A percentile compares a stretch with the other conserved stretches of the same genome.
Conservation (phyloP, 495 filamentous ascomycete genomes). For the Tuber magnatum region DNA sequence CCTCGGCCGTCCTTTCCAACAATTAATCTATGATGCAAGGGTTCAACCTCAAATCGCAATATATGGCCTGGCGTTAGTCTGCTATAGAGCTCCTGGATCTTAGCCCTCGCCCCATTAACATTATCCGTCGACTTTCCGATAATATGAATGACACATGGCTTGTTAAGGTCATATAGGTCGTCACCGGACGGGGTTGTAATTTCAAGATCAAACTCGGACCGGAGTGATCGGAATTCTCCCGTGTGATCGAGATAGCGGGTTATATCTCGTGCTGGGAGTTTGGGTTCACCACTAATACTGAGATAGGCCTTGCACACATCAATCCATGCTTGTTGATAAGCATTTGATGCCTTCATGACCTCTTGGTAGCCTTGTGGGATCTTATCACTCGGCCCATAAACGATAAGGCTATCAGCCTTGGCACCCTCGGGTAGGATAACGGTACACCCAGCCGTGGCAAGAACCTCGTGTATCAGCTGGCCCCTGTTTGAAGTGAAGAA, state of each 20-base stretch:
- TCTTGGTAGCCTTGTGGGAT: conserved; percentile 67
- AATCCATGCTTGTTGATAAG: conserved; percentile 69
- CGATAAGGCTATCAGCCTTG: conserved; percentile 71
- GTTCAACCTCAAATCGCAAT: conserved; percentile 48
- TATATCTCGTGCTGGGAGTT: conserved; percentile 71
- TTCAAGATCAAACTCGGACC: conserved; percentile 66
- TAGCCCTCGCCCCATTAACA: conserved; percentile 42
- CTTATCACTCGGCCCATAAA: conserved; percentile 69
- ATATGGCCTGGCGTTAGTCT: conserved; percentile 50
- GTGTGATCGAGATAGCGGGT: conserved; percentile 74
- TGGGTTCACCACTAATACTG: conserved; percentile 61
- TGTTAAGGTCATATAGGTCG: conserved; percentile 28
- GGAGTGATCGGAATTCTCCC: conserved; percentile 67
- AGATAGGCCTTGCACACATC: conserved; percentile 70
- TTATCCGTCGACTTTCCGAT: conserved; percentile 26
- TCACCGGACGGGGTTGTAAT: conserved; percentile 65
- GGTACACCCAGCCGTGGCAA: conserved; percentile 81
- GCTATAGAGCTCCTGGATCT: conserved; percentile 24
- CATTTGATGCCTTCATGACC: conserved; percentile 71
- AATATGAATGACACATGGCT: conserved; percentile 28
- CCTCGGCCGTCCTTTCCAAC: conserved; percentile 35
- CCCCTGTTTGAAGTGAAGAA: conserved; percentile 82
- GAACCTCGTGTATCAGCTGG: conserved; percentile 71
- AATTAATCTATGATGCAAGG: conserved; percentile 38
- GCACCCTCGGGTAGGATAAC: conserved; percentile 67